phyloP scores from a whole-genome alignment of 371 early-diverging fungal genomes.

The Encephalitozoon hellem region DNA sequence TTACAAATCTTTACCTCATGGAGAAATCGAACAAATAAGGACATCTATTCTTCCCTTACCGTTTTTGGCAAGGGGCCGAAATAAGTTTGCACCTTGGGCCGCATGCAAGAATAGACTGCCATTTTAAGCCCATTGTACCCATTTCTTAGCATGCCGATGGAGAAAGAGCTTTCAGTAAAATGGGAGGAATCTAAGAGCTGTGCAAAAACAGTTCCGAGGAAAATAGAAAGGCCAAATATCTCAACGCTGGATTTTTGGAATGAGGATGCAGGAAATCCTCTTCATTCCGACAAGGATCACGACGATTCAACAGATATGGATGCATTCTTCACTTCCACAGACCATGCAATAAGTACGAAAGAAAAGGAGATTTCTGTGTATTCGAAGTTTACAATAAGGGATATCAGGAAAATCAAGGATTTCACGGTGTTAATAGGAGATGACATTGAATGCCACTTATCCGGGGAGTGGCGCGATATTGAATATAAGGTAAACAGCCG shows the following conservation, averaged over 20 bases:
- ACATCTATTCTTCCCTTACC: background rate
- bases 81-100: background rate
- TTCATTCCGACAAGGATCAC: background rate
- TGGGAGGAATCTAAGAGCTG: background rate
- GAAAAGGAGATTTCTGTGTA: background rate
- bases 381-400: conserved; percentile 12
- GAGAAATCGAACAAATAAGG: background rate
- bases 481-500: conserved; percentile 9
- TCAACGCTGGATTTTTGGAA: background rate
- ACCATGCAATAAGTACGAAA: background rate
- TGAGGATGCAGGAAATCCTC: background rate
- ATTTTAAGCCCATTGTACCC: background rate
- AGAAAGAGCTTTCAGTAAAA: background rate
- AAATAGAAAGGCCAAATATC: background rate
- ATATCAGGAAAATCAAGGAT: background rate
- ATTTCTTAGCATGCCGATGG: background rate
- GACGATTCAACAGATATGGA: background rate
- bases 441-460: conserved; percentile 3
- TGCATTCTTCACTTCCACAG: conserved; percentile 1
- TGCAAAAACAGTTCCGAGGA: background rate
- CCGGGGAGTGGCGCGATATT: conserved; percentile 18
- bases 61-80: background rate
- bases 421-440: conserved; percentile 6
- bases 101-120: background rate
- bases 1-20: background rate